Evolutionary conservation across 2,329 filamentous ascomycete genomes (phyloP).

Genomic region (Phialemonium atrogriseum): DNA sequence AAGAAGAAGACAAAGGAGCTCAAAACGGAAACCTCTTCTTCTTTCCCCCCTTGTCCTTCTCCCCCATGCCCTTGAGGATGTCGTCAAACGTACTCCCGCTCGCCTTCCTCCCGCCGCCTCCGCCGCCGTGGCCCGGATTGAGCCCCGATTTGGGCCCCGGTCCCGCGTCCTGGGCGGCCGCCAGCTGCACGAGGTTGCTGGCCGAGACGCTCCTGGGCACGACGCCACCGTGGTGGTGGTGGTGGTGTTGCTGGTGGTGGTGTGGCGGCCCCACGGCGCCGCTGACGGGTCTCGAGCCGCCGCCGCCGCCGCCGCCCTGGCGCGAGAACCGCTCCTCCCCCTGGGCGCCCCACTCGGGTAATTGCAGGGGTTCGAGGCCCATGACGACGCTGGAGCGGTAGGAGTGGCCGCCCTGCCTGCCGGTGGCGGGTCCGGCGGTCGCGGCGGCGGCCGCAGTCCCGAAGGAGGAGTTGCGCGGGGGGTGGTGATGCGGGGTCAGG

Average conservation of each 20-base stretch:
- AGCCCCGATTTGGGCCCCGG: too few species aligned
- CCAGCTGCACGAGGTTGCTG: constrained; percentile 12
- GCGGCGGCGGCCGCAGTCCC: too few species aligned
- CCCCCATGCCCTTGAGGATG: constrained; percentile 25
- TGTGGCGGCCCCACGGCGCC: constrained; percentile 3
- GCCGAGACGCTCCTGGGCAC: constrained; percentile 12
- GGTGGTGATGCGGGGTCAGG: constrained; percentile 6
- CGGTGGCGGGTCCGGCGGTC: too few species aligned
- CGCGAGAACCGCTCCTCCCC: too few species aligned
- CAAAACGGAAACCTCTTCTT: constrained; percentile 18
- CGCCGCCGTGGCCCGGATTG: not conserved
- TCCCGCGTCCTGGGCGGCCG: not conserved
- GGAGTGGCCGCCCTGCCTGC: constrained; percentile 13
- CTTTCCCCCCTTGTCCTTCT: constrained; percentile 19
- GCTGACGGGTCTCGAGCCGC: constrained; percentile 9
- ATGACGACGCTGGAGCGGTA: constrained; percentile 25
- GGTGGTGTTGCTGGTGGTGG: constrained; percentile 4
- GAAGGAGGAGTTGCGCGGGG: too few species aligned
- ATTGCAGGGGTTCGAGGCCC: constrained; percentile 23
- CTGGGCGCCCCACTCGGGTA: constrained; percentile 4
- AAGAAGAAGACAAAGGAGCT: too few species aligned
- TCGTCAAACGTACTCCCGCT: constrained; percentile 25
- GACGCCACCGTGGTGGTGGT: constrained; percentile 2
- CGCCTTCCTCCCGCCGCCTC: constrained; percentile 3
- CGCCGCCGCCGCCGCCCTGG: constrained; percentile 6